Evolutionary conservation across 805 yeast species (phyloP).

Genomic region (Ogataea saltuana): DNA sequence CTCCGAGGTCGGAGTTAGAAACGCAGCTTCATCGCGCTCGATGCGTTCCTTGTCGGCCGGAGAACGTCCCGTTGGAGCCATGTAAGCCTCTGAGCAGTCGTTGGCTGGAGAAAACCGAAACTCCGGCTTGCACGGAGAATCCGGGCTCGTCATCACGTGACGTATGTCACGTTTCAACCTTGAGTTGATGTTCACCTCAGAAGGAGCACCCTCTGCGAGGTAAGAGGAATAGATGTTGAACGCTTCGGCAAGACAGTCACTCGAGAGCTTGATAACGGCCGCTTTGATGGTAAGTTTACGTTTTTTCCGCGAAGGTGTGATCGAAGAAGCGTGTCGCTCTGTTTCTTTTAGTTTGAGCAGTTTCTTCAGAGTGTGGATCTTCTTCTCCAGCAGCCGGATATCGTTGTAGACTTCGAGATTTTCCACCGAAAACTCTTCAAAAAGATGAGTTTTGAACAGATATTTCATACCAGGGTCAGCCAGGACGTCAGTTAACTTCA

Average conservation of each 20-base stretch:
- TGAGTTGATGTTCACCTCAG: slow-evolving; percentile 64
- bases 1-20: neutral
- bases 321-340: slow-evolving; percentile 21
- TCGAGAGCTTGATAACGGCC: slow-evolving; percentile 45
- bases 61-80: neutral
- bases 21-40: neutral
- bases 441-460: slow-evolving; percentile 65
- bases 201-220: slow-evolving; percentile 65
- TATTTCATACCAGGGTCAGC: slow-evolving; percentile 76
- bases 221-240: slow-evolving; percentile 67
- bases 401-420: slow-evolving; percentile 72
- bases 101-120: neutral
- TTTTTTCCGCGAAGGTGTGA: slow-evolving; percentile 22
- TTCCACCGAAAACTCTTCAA: slow-evolving; percentile 67
- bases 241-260: slow-evolving; percentile 59
- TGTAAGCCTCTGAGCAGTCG: too few species aligned
- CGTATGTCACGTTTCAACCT: slow-evolving; percentile 23
- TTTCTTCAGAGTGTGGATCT: slow-evolving; percentile 44
- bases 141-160: slow-evolving; percentile 17
- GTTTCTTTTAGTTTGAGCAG: slow-evolving; percentile 35
- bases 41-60: neutral
- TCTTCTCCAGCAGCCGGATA: slow-evolving; percentile 52
- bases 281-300: slow-evolving; percentile 36
- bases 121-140: slow-evolving; percentile 2
- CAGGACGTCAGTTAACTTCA: slow-evolving; percentile 45